Evolutionary conservation across 305 asterid species (phyloP), one percentile per base, ranked within the genome.

Genomic region (Plantago coronopus): DNA sequence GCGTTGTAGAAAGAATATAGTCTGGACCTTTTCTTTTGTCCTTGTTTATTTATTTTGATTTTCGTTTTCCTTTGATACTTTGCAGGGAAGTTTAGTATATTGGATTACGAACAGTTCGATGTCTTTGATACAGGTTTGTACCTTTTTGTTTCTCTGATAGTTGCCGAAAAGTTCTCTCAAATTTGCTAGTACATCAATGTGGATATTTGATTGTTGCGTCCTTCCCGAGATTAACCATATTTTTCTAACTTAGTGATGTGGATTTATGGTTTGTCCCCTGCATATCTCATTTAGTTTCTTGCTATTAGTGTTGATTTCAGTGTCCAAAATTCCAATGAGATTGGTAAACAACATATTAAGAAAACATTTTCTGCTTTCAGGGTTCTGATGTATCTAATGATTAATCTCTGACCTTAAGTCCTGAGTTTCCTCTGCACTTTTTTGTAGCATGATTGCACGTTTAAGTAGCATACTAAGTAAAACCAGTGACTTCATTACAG

Each of bases 1-100:
- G n/a, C 42, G n/a, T 20, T 21, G 37, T 22, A 16, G 63, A 42
- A 47, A 54, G 47, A 57, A 55, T 53, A 37, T 44, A 17, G 34
- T 19, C 40, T 40, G 45, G 29, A 19, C 37, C 42, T 48, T 63
- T 42, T 15, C 8, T 65, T 57, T 66, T 21, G 25, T 17, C 68
- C 38, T 48, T 51, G 53, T 37, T 56, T 45, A 49, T 65, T 60
- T 50, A 20, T 47, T 58, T 58, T 45, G 59, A 58, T 43, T 40
- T 27, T 9, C 23, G 31, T 17, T 43, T 50, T 63, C 50, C 68
- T 55, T 66, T 59, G 48, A 17, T 64, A 48, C 66, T 69, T 77
- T 86, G 72, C 94, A 91, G 95, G 98, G 96, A 58, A 77, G 91
- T 77, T 81, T 81, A 78, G 76, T 91, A 42, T 84, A 81, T 72